Conservation (phyloP, 129 eudicot species). For the Pseudognaphalium luteoalbum region DNA sequence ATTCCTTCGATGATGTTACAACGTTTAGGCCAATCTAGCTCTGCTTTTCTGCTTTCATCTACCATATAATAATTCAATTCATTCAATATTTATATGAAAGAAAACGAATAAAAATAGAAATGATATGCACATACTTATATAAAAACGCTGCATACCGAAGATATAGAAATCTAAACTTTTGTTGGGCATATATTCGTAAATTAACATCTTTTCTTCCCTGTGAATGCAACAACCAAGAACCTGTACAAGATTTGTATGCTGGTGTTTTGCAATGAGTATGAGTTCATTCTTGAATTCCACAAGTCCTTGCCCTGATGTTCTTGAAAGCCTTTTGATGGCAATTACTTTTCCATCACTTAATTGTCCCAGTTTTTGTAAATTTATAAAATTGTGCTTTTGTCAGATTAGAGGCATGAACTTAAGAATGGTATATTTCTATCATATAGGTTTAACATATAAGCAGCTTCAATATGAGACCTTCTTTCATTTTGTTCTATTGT, state of each 20-base stretch:
- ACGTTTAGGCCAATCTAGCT: no score
- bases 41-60: no score
- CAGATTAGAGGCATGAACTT: no score
- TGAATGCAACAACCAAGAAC: slow-evolving; percentile 43
- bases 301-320: not conserved
- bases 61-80: no score
- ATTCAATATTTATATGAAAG: no score
- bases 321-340: not conserved
- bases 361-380: not conserved
- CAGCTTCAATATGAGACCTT: slow-evolving; percentile 58
- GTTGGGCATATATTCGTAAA: slow-evolving; percentile 25
- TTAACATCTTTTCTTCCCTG: slow-evolving; percentile 13
- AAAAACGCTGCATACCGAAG: slow-evolving; percentile 2
- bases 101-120: no score
- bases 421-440: no score
- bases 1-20: no score
- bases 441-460: no score
- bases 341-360: not conserved
- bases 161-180: slow-evolving; percentile 30
- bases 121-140: no score
- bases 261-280: slow-evolving; percentile 6
- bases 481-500: no score
- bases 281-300: not conserved
- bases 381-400: no score
- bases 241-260: slow-evolving; percentile 6